Evolutionary conservation across 345 rosid genomes (phyloP).

Genomic region (Heritiera littoralis): DNA sequence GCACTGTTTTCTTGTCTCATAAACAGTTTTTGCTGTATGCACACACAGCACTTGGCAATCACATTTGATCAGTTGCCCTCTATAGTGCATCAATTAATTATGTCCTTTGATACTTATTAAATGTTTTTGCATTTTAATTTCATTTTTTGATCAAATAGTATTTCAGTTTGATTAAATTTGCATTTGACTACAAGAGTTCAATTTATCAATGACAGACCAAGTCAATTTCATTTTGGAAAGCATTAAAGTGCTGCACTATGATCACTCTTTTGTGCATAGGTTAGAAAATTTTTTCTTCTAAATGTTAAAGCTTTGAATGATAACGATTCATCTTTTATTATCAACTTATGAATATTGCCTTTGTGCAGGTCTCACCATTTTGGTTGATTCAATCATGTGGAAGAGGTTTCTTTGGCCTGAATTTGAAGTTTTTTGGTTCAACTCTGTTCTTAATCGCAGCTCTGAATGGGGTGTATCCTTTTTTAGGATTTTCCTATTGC

Average conservation of each 20-base stretch:
- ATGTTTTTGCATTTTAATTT: background rate
- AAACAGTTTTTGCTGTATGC: background rate
- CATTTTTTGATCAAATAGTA: background rate
- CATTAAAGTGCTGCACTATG: slow-evolving; percentile 61
- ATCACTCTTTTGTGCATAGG: slow-evolving; percentile 62
- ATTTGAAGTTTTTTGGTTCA: slow-evolving; percentile 97
- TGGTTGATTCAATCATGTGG: slow-evolving; percentile 94
- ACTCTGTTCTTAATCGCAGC: slow-evolving; percentile 90
- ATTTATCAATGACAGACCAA: slow-evolving; percentile 57
- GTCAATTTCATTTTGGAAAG: slow-evolving; percentile 67
- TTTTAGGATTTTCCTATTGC: slow-evolving; percentile 15
- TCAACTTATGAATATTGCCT: slow-evolving; percentile 33
- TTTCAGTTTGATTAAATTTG: slow-evolving; percentile 16
- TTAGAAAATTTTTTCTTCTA: slow-evolving; percentile 34
- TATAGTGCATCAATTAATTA: background rate
- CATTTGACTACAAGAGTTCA: slow-evolving; percentile 33
- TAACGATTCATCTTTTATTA: slow-evolving; percentile 22
- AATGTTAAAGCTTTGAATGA: background rate
- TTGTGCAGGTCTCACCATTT: slow-evolving; percentile 68
- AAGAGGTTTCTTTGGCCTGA: slow-evolving; percentile 85
- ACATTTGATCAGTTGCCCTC: slow-evolving; percentile 1
- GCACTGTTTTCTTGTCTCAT: background rate
- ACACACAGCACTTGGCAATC: background rate
- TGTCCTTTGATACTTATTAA: background rate
- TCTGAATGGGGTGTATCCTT: slow-evolving; percentile 99